Evolutionary conservation across 208 protist species (phyloP).

Genomic region (Trypanosoma cruzi): DNA sequence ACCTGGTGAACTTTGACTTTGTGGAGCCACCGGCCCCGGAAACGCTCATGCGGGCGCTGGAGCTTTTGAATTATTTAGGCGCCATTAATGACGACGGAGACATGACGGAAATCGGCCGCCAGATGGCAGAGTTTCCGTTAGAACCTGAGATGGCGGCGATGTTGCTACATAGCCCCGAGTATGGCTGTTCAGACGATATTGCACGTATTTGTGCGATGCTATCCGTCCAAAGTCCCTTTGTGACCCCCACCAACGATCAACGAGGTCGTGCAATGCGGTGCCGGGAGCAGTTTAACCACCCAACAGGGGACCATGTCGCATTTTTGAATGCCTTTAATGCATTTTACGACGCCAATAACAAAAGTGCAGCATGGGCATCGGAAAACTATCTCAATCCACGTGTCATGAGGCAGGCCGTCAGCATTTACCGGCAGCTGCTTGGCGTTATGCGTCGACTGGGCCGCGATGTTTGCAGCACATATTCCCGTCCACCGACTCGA

Average conservation of each 20-base stretch:
- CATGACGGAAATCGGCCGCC: slow-evolving; percentile 94
- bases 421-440: slow-evolving; percentile 95
- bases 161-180: slow-evolving; percentile 94
- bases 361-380: slow-evolving; percentile 94
- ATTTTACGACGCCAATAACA: slow-evolving; percentile 54
- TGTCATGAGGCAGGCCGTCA: slow-evolving; percentile 94
- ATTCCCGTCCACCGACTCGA: slow-evolving; percentile 34
- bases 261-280: slow-evolving; percentile 68
- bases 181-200: slow-evolving; percentile 96
- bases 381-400: slow-evolving; percentile 98
- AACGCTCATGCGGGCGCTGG: slow-evolving; percentile 95
- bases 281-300: slow-evolving; percentile 96
- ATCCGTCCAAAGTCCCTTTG: slow-evolving; percentile 80
- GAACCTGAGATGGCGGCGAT: slow-evolving; percentile 97
- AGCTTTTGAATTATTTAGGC: slow-evolving; percentile 95
- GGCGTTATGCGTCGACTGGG: slow-evolving; percentile 89
- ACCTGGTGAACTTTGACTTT: slow-evolving; percentile 98
- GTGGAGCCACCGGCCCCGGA: slow-evolving; percentile 97
- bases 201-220: slow-evolving; percentile 98
- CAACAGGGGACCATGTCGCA: slow-evolving; percentile 97
- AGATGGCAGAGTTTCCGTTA: slow-evolving; percentile 98
- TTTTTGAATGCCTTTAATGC: slow-evolving; percentile 94
- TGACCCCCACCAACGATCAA: slow-evolving; percentile 75
- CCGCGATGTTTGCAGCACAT: slow-evolving; percentile 59
- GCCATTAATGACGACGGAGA: slow-evolving; percentile 98